Conservation (phyloP, 139 green algal genomes). For the Chlorella vulgaris region DNA sequence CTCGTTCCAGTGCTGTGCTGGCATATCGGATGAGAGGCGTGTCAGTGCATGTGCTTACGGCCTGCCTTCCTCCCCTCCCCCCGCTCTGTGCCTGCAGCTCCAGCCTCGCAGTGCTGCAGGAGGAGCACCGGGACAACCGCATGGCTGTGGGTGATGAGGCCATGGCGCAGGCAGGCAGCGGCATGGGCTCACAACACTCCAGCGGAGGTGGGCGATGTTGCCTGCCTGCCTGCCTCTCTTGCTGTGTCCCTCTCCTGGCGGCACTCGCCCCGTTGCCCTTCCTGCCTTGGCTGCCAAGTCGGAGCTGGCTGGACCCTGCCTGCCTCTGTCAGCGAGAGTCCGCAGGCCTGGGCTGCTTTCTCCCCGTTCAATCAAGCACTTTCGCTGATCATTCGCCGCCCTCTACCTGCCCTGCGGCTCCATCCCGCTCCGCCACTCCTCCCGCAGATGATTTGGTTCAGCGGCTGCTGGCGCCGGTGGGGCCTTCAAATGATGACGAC, state of each 20-base stretch:
- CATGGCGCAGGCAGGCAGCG: not conserved
- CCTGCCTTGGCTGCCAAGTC: too few relatives aligned
- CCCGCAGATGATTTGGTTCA: conserved; percentile 33
- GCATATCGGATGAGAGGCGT: too few relatives aligned
- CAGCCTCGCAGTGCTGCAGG: conserved; percentile 26
- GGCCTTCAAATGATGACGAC: not conserved
- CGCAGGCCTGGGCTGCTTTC: too few relatives aligned
- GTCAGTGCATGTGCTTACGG: too few relatives aligned
- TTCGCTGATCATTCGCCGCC: too few relatives aligned
- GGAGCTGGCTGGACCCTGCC: too few relatives aligned
- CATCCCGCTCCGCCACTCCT: not conserved
- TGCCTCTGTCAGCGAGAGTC: too few relatives aligned
- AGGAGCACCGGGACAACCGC: not conserved
- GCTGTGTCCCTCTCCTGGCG: too few relatives aligned
- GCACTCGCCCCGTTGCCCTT: too few relatives aligned
- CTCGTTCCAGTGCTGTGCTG: too few relatives aligned
- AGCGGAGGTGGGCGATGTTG: not conserved
- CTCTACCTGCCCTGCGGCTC: not conserved
- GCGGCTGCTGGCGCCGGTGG: conserved; percentile 20
- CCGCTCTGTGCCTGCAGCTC: conserved; percentile 21
- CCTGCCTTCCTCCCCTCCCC: too few relatives aligned
- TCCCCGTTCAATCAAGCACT: too few relatives aligned
- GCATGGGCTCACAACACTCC: not conserved
- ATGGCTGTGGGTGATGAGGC: not conserved
- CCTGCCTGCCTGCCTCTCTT: not conserved